A percentile compares a stretch with the other conserved stretches of the same genome.
These are phyloP conservation scores for Epichloe typhina DNA, from an alignment of 2,329 filamentous ascomycete genomes.

Conservation along the genomic window DNA sequence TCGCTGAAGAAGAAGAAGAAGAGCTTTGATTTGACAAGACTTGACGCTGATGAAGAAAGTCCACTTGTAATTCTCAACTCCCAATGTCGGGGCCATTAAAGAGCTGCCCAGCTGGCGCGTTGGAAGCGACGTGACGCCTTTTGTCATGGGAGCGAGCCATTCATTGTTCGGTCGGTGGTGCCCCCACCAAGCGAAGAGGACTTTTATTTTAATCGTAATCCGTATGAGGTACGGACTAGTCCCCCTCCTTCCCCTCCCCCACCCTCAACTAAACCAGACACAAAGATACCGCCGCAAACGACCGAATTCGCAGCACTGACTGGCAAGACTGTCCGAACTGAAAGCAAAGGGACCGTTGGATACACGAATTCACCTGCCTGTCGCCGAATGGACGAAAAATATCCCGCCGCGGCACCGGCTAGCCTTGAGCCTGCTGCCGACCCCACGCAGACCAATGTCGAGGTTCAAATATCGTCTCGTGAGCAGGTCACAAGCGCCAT, in stretches of 20 bases:
- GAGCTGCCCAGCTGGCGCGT: too few relatives aligned
- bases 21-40: too few relatives aligned
- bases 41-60: too few relatives aligned
- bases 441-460: slow-evolving; percentile 9
- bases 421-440: slow-evolving; percentile 7
- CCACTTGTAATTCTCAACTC: too few relatives aligned
- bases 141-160: too few relatives aligned
- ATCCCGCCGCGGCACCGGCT: slow-evolving; percentile 4
- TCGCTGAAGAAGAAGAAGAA: too few relatives aligned
- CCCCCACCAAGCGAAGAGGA: neutral
- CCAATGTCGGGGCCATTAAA: too few relatives aligned
- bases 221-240: too few relatives aligned
- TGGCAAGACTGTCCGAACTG: neutral
- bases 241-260: neutral
- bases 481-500: slow-evolving; percentile 8
- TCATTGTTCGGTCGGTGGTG: too few relatives aligned
- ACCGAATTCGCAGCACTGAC: neutral
- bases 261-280: neutral
- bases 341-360: neutral
- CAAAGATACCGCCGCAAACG: slow-evolving; percentile 1
- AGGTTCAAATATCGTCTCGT: slow-evolving; percentile 7
- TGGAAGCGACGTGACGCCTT: too few relatives aligned
- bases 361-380: neutral
- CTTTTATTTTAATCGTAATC: too few relatives aligned
- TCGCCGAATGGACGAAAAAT: slow-evolving; percentile 8